Evolutionary conservation across 2,329 filamentous ascomycete species (phyloP).

Genomic region (Ophiocordyceps sinensis): DNA sequence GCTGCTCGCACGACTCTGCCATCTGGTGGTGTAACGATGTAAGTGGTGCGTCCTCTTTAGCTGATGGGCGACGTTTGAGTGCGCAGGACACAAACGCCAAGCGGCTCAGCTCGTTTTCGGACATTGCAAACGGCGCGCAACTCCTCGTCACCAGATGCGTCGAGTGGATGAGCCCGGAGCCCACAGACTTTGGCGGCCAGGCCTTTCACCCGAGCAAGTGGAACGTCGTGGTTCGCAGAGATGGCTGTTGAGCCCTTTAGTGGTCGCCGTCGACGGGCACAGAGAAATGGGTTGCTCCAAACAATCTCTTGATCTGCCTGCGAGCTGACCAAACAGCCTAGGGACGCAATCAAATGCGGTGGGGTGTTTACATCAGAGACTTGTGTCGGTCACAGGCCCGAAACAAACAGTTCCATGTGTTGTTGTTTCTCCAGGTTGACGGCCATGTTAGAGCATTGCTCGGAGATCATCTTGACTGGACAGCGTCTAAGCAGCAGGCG

Average conservation of each 20-base stretch:
- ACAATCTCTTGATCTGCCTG: no score
- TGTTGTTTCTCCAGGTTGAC: no score
- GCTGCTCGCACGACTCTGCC: slow-evolving; percentile 1
- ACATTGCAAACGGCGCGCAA: slow-evolving; percentile 1
- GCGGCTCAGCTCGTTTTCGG: background rate
- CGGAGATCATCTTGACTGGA: no score
- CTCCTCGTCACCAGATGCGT: background rate
- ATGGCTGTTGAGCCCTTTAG: background rate
- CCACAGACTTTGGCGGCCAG: background rate
- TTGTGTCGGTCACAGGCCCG: no score
- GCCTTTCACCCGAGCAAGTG: slow-evolving; percentile 1
- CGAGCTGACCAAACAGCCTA: no score
- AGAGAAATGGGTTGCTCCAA: no score
- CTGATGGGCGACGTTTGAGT: background rate
- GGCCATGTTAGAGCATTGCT: no score
- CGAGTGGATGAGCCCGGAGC: background rate
- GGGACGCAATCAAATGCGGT: no score
- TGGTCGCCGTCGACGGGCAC: no score
- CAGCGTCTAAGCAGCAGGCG: no score
- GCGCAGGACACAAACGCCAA: background rate
- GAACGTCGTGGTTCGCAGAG: background rate
- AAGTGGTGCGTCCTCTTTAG: background rate
- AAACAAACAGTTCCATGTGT: no score
- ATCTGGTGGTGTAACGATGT: slow-evolving; percentile 3
- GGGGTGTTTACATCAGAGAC: no score